Evolutionary conservation across 306 rosid genomes (phyloP), one percentile per base, ranked within the genome.

Genomic region (Vicia sativa): DNA sequence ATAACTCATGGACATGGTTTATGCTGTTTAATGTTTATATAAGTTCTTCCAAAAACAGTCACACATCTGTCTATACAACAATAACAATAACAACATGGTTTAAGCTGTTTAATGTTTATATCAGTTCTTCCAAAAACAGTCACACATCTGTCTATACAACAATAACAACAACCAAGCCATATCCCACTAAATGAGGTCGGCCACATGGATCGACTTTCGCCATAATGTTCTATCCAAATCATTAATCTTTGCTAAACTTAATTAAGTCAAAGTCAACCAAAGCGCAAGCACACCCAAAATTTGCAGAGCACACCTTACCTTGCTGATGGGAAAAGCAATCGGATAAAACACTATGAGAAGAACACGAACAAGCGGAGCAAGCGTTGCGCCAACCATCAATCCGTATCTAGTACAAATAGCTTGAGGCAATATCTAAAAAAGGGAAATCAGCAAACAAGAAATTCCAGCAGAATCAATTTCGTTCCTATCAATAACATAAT

Each of bases 351-450:
- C 21, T 12, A 85, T 6, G 37, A 93, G 96, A 80, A 93, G 99
- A 82, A 88, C 73, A 4, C 82, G 97, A 72, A 93, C 99, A 6
- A 93, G 9, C 2, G 99, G 99, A n/a, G 97, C 99, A 83, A 93
- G 52, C 13, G 77, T 72, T 35, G 97, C 97, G 55, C 99, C 99
- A 64, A 93, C 88, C 8, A 76, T 81, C 87, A 93, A 81, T 48
- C 99, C 99, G 75, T 86, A 90, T 60, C 92, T 93, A 31, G 87
- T 90, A 61, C 99, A 93, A n/a, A 90, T 73, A 3, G 97, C 95
- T 82, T 93, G 99, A 1, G 99, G 97, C 82, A 93, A 72, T 83
- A 93, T 93, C 99, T 93, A 79, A 63, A 55, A 55, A 55, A 55
- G 74, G n/a, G 11, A 21, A 21, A 21, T 21, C 23, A 21, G 23